Conservation (phyloP, 176 grass and related monocot species). For the Musa itinerans region DNA sequence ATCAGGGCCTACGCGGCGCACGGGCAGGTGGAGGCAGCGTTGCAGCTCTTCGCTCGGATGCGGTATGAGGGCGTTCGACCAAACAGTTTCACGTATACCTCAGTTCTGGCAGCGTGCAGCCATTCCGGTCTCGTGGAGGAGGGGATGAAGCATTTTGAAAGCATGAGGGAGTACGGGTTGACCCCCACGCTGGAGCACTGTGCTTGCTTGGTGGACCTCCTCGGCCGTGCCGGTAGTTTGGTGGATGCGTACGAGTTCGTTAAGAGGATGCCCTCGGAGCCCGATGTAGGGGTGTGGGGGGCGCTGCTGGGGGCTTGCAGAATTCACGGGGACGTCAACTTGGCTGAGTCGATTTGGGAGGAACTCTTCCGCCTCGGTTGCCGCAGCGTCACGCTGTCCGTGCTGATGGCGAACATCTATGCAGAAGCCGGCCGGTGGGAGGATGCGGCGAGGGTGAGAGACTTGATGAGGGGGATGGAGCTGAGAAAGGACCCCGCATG, state of each 20-base stretch:
- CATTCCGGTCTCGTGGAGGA: constrained; percentile 59
- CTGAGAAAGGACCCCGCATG: not conserved
- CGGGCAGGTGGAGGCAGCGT: constrained; percentile 48
- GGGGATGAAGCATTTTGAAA: constrained; percentile 58
- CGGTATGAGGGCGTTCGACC: constrained; percentile 37
- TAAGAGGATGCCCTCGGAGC: constrained; percentile 39
- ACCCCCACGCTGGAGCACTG: constrained; percentile 54
- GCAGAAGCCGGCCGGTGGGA: constrained; percentile 6
- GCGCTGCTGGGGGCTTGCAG: constrained; percentile 51
- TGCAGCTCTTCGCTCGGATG: constrained; percentile 55
- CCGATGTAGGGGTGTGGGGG: constrained; percentile 59
- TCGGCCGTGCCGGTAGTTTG: constrained; percentile 58
- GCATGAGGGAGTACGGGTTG: constrained; percentile 39
- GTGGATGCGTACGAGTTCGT: constrained; percentile 58
- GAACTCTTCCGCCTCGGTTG: constrained; percentile 34
- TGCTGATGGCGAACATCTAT: constrained; percentile 12
- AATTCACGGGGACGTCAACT: constrained; percentile 43
- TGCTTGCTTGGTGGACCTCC: constrained; percentile 62
- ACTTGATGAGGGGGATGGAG: constrained; percentile 4
- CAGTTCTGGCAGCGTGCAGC: constrained; percentile 53
- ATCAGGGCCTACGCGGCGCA: constrained; percentile 59
- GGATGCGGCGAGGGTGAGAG: constrained; percentile 5
- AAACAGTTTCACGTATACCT: constrained; percentile 65
- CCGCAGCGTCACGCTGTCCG: constrained; percentile 31
- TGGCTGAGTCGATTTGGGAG: constrained; percentile 39